Percentiles rank a stretch among this genome's conserved stretches.
Conservation (phyloP, 768 basidiomycete species). For the Phylloporus sp. region DNA sequence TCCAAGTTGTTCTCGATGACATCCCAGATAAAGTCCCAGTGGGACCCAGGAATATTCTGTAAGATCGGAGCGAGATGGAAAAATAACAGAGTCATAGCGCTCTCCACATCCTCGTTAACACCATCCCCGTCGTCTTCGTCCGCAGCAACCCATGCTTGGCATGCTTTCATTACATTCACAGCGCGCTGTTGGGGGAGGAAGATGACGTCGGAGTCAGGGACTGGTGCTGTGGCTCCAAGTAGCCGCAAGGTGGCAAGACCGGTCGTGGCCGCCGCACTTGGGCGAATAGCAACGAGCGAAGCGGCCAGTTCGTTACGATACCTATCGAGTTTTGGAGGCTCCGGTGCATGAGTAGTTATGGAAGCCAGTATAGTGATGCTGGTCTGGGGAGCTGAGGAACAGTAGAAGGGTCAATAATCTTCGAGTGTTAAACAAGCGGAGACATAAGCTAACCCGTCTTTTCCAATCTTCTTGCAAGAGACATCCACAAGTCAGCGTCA, state of each 20-base stretch:
- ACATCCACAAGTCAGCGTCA: slow-evolving; percentile 78
- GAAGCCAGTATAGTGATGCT: slow-evolving; percentile 63
- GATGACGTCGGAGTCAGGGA: slow-evolving; percentile 70
- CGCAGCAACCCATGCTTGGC: slow-evolving; percentile 74
- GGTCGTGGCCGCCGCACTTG: slow-evolving; percentile 57
- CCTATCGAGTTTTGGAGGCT: slow-evolving; percentile 68
- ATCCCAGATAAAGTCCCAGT: slow-evolving; percentile 94
- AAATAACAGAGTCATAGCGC: slow-evolving; percentile 71
- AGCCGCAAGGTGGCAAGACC: slow-evolving; percentile 69
- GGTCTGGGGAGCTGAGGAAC: slow-evolving; percentile 58
- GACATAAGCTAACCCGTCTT: slow-evolving; percentile 46
- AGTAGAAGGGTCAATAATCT: not conserved
- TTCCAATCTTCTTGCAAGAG: slow-evolving; percentile 61
- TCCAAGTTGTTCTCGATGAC: slow-evolving; percentile 85
- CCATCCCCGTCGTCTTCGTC: slow-evolving; percentile 55
- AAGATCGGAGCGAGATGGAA: slow-evolving; percentile 78
- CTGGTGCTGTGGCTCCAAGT: slow-evolving; percentile 70
- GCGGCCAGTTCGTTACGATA: slow-evolving; percentile 90
- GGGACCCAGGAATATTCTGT: slow-evolving; percentile 79
- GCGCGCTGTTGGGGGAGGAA: slow-evolving; percentile 85
- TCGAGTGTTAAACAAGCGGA: not conserved
- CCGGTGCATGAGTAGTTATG: slow-evolving; percentile 58
- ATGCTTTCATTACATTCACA: slow-evolving; percentile 81
- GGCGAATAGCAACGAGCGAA: slow-evolving; percentile 62
- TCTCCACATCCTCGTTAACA: slow-evolving; percentile 75